Conservation (phyloP, 257 asterid species). For the Nicotiana sylvestris region DNA sequence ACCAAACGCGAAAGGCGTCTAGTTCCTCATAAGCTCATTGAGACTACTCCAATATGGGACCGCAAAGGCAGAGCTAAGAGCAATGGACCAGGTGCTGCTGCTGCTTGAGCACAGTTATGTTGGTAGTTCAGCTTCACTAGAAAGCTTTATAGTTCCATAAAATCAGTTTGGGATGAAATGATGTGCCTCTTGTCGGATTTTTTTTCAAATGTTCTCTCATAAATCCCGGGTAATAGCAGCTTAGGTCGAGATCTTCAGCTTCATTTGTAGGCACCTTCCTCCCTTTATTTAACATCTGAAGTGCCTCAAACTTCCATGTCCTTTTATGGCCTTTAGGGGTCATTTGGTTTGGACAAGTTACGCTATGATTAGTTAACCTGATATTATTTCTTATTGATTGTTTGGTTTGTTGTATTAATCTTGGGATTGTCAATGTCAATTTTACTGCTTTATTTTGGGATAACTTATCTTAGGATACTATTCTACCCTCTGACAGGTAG, state of each 20-base stretch:
- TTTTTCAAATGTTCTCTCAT: background rate
- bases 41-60: slow-evolving; percentile 84
- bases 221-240: background rate
- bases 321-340: background rate
- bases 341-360: too few relatives aligned
- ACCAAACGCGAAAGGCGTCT: slow-evolving; percentile 68
- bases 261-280: background rate
- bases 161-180: background rate
- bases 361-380: too few relatives aligned
- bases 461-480: too few relatives aligned
- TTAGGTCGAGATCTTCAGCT: background rate
- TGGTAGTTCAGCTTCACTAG: too few relatives aligned
- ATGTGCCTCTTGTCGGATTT: background rate
- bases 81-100: slow-evolving; percentile 24
- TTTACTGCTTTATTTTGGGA: too few relatives aligned
- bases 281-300: background rate
- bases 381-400: too few relatives aligned
- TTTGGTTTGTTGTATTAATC: too few relatives aligned
- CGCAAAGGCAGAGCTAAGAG: slow-evolving; percentile 54
- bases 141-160: background rate
- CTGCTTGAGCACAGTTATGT: slow-evolving; percentile 21
- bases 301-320: background rate
- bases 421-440: too few relatives aligned
- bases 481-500: too few relatives aligned
- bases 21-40: slow-evolving; percentile 84